These are phyloP conservation scores for Cutaneotrichosporon sp. DNA, from an alignment of 1,284 basidiomycete genomes.

Conservation along the genomic window DNA sequence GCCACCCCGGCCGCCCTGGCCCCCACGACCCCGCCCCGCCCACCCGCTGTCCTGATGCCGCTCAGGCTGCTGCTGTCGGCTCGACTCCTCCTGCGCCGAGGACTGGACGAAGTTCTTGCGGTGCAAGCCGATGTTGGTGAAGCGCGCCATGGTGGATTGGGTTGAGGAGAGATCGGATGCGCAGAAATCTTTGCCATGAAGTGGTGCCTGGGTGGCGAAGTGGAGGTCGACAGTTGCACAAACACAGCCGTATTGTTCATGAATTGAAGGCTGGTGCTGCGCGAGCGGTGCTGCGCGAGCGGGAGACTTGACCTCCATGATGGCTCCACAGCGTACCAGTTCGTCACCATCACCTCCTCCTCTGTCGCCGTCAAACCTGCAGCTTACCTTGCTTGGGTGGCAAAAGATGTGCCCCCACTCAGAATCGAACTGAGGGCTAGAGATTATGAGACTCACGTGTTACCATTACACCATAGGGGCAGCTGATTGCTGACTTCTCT, in stretches of 20 bases:
- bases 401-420: constrained; percentile 9
- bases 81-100: constrained; percentile 41
- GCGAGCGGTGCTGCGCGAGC: too few species aligned
- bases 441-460: constrained; percentile 14
- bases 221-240: constrained; percentile 4
- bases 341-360: background rate
- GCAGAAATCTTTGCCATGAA: background rate
- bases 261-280: too few species aligned
- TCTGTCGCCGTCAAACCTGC: background rate
- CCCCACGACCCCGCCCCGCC: background rate
- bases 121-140: constrained; percentile 54
- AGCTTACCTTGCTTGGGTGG: too few species aligned
- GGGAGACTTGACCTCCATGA: too few species aligned
- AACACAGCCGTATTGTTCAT: too few species aligned
- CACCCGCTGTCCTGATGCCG: constrained; percentile 1
- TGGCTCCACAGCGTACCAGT: too few species aligned
- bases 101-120: constrained; percentile 50
- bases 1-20: constrained; percentile 28
- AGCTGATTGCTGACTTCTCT: too few species aligned
- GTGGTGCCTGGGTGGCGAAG: constrained; percentile 2
- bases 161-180: background rate
- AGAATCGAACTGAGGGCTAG: constrained; percentile 14
- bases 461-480: constrained; percentile 14
- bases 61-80: background rate
- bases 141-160: constrained; percentile 46